Conservation (phyloP, 2,329 filamentous ascomycete species). For the Epichloe bromicola region DNA sequence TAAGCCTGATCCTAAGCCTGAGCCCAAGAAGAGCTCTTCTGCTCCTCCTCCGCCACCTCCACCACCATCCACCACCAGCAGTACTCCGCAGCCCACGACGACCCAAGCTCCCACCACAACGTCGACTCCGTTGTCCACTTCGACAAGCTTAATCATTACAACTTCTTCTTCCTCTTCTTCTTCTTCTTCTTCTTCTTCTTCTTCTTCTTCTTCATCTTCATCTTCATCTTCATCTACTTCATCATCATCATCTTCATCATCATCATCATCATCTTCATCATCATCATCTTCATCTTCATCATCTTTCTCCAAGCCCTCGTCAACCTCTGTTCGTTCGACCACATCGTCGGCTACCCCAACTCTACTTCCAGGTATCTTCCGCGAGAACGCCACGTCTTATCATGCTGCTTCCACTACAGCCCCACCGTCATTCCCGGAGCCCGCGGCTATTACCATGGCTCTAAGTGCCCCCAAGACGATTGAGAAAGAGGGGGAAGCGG, state of each 20-base stretch:
- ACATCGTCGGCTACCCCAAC: conserved; percentile 7
- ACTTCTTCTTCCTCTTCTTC: conserved; percentile 1
- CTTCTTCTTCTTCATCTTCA: no score
- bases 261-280: not conserved
- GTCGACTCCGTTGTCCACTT: not conserved
- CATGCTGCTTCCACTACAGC: conserved; percentile 6
- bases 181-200: no score
- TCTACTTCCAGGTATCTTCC: conserved; percentile 38
- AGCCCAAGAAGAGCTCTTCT: conserved; percentile 1
- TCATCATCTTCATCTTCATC: not conserved
- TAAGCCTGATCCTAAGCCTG: conserved; percentile 12
- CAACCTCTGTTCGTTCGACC: conserved; percentile 5
- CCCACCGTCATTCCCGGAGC: conserved; percentile 1
- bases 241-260: conserved; percentile 4
- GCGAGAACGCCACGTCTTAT: conserved; percentile 32
- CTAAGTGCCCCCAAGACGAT: conserved; percentile 21
- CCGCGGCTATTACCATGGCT: conserved; percentile 14
- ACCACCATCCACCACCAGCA: not conserved
- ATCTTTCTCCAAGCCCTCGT: conserved; percentile 3
- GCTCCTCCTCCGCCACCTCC: conserved; percentile 1
- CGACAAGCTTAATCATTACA: not conserved
- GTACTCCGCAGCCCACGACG: not conserved
- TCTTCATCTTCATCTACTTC: no score
- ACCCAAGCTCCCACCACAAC: conserved; percentile 5
- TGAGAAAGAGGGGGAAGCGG: conserved; percentile 32